Percentiles rank a stretch among this genome's conserved stretches.
These are phyloP conservation scores for Botrytis medusae DNA, from an alignment of 2,329 filamentous ascomycete genomes.

Conservation along the genomic window DNA sequence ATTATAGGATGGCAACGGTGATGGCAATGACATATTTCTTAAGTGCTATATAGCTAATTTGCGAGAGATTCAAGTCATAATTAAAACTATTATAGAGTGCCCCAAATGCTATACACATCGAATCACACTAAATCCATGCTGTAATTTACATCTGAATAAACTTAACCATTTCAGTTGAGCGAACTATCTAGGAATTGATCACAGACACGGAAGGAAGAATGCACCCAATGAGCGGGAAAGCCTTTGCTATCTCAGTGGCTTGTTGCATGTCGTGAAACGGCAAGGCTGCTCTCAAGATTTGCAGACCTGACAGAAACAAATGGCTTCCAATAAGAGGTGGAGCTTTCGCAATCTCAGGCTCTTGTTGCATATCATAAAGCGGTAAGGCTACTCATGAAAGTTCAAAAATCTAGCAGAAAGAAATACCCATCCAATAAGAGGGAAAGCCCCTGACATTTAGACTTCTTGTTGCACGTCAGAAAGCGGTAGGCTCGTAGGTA, in stretches of 20 bases:
- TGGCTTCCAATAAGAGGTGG: not conserved
- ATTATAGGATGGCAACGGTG: not conserved
- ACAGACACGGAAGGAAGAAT: not conserved
- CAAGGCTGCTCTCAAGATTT: not conserved
- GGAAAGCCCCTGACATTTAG: not conserved
- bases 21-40: not conserved
- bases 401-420: not conserved
- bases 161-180: accelerated
- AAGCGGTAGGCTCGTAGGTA: not conserved
- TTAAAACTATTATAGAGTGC: not conserved
- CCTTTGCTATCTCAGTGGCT: not conserved
- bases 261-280: not conserved
- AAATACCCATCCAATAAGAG: not conserved
- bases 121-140: not conserved
- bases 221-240: not conserved
- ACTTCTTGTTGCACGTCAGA: not conserved
- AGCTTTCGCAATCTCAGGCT: not conserved
- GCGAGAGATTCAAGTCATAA: not conserved
- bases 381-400: not conserved
- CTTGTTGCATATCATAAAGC: conserved; percentile 3
- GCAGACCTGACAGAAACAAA: not conserved
- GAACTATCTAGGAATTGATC: not conserved
- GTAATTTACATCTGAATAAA: accelerated
- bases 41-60: not conserved
- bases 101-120: not conserved